Conservation (phyloP, 257 asterid genomes). For the Galeopsis tetrahit region DNA sequence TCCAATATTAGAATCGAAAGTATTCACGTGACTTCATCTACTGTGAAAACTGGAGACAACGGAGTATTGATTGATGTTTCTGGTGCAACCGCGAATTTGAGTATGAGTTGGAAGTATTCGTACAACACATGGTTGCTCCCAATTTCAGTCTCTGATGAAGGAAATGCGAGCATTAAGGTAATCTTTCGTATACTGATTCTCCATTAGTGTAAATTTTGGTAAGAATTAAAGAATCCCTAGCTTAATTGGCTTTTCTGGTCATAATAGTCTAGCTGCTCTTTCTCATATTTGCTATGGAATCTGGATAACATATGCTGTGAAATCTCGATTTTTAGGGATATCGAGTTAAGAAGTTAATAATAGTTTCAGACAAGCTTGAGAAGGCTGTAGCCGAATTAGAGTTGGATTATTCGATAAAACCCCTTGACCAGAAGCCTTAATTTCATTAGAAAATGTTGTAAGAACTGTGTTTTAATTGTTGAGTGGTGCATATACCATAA, state of each 20-base stretch:
- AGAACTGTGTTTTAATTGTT: conserved; percentile 18
- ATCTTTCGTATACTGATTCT: background rate
- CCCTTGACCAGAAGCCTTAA: conserved; percentile 6
- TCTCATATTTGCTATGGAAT: background rate
- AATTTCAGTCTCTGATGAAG: conserved; percentile 64
- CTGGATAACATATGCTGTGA: background rate
- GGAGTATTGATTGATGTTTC: conserved; percentile 70
- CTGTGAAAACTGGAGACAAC: conserved; percentile 63
- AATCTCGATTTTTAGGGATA: background rate
- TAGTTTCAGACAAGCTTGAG: background rate
- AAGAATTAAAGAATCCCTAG: conserved; percentile 4
- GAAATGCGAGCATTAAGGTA: conserved; percentile 81
- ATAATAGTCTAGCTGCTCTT: background rate
- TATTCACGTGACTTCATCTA: conserved; percentile 65
- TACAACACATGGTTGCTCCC: conserved; percentile 73
- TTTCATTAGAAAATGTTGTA: background rate
- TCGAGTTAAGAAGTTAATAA: background rate
- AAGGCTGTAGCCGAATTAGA: conserved; percentile 9
- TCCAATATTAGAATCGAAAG: conserved; percentile 52
- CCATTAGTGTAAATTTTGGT: background rate
- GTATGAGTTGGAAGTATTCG: conserved; percentile 78
- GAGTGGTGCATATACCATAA: conserved; percentile 3
- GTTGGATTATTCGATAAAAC: background rate
- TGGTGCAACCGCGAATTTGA: conserved; percentile 84
- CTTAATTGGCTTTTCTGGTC: background rate